These are phyloP conservation scores for Saccharomycopsis oosterbeekiorum DNA, from an alignment of 805 yeast species.

Conservation along the genomic window DNA sequence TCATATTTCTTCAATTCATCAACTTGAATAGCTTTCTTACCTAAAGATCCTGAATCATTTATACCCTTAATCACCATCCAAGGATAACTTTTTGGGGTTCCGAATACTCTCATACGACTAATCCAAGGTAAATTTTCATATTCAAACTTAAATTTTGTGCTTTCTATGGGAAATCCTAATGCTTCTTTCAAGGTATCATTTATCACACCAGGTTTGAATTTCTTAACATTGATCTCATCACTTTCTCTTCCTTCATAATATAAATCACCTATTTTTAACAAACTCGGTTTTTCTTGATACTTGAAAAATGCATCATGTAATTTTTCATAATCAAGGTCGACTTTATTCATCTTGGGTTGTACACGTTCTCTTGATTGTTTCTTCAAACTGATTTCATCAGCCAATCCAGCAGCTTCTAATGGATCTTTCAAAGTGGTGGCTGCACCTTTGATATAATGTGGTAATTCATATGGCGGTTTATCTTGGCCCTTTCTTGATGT, in stretches of 20 bases:
- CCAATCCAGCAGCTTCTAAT: slow-evolving; percentile 22
- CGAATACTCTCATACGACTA: slow-evolving; percentile 51
- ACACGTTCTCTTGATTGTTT: slow-evolving; percentile 74
- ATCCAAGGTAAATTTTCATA: slow-evolving; percentile 66
- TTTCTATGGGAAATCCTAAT: slow-evolving; percentile 42
- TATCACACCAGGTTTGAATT: slow-evolving; percentile 57
- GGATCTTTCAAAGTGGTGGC: slow-evolving; percentile 47
- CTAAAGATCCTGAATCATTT: slow-evolving; percentile 22
- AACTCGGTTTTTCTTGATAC: slow-evolving; percentile 61
- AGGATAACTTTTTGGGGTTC: slow-evolving; percentile 80
- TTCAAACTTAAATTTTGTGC: slow-evolving; percentile 9
- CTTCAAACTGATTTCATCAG: slow-evolving; percentile 38
- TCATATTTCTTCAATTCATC: slow-evolving; percentile 20
- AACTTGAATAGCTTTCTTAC: slow-evolving; percentile 5
- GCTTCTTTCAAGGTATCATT: slow-evolving; percentile 58
- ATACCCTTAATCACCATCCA: slow-evolving; percentile 48
- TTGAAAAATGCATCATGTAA: slow-evolving; percentile 82
- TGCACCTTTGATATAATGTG: slow-evolving; percentile 67
- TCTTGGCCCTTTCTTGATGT: slow-evolving; percentile 57
- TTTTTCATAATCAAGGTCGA: slow-evolving; percentile 79
- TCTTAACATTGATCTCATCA: slow-evolving; percentile 33
- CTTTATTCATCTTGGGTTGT: slow-evolving; percentile 77
- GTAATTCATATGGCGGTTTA: slow-evolving; percentile 65
- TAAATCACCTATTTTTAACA: slow-evolving; percentile 64
- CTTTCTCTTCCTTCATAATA: slow-evolving; percentile 69